These are phyloP conservation scores for Mortierella alpina DNA, from an alignment of 192 early-diverging fungal species.

Conservation along the genomic window DNA sequence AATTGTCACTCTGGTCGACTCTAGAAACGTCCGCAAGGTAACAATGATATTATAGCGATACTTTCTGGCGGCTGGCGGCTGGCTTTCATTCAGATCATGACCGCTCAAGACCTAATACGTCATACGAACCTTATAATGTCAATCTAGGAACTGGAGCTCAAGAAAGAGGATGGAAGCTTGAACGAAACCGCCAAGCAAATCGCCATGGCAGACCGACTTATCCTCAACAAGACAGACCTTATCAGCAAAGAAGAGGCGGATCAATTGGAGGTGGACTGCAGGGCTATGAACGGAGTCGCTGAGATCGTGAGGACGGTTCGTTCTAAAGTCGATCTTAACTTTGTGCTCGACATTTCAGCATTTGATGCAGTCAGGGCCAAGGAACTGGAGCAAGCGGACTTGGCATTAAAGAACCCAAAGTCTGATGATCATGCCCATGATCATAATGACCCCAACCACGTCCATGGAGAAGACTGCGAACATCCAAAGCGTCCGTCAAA, in stretches of 20 bases:
- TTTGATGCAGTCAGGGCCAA: constrained; percentile 52
- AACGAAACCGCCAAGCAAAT: constrained; percentile 87
- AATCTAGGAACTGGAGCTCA: constrained; percentile 56
- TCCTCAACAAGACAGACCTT: constrained; percentile 90
- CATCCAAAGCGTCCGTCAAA: constrained; percentile 14
- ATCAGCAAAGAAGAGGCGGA: constrained; percentile 58
- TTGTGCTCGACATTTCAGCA: constrained; percentile 64
- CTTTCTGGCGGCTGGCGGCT: background rate
- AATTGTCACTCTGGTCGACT: constrained; percentile 88
- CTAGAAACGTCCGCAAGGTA: constrained; percentile 71
- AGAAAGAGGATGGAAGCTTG: constrained; percentile 67
- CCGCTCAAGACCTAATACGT: background rate
- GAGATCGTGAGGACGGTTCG: constrained; percentile 39
- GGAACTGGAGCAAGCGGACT: constrained; percentile 33
- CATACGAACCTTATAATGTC: background rate
- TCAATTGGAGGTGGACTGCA: constrained; percentile 52
- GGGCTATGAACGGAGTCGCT: constrained; percentile 47
- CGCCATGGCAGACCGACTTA: constrained; percentile 88
- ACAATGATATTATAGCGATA: background rate
- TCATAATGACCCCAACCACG: constrained; percentile 33
- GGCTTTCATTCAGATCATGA: background rate
- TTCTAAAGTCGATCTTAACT: constrained; percentile 59
- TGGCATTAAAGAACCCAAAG: constrained; percentile 1
- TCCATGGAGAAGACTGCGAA: constrained; percentile 28
- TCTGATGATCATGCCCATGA: constrained; percentile 13